phyloP scores from a whole-genome alignment of 106 monocot species.

The Acorus gramineus region DNA sequence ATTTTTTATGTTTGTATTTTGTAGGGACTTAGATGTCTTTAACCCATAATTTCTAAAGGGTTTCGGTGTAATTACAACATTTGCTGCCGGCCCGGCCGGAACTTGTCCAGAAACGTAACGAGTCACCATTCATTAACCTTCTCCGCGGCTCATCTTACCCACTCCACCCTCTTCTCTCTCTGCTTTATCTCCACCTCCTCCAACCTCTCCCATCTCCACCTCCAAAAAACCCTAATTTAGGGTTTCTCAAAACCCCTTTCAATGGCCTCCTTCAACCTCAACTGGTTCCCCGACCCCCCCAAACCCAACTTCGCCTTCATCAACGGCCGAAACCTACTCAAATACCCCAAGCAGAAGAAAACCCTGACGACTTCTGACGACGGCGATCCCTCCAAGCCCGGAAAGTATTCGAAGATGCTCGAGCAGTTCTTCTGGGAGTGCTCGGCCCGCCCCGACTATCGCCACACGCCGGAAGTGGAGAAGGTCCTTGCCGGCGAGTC shows the following conservation, averaged over 20 bases:
- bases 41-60: too few species aligned
- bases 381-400: slow-evolving; percentile 4
- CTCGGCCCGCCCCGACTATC: slow-evolving; percentile 55
- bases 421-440: slow-evolving; percentile 80
- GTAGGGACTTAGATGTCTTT: too few species aligned
- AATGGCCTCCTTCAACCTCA: slow-evolving; percentile 71
- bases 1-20: too few species aligned
- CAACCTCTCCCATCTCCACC: background rate
- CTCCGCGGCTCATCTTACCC: too few species aligned
- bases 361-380: slow-evolving; percentile 1
- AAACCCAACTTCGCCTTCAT: slow-evolving; percentile 38
- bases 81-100: too few species aligned
- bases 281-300: slow-evolving; percentile 51
- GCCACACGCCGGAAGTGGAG: slow-evolving; percentile 68
- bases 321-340: slow-evolving; percentile 31
- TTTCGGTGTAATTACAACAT: too few species aligned
- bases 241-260: background rate
- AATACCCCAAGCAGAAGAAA: slow-evolving; percentile 9
- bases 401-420: slow-evolving; percentile 46
- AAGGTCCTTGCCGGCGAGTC: slow-evolving; percentile 55
- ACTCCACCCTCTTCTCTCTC: background rate
- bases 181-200: background rate
- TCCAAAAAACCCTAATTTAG: background rate
- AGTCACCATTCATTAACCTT: background rate
- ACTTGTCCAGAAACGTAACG: too few species aligned